Percentiles rank a stretch among this genome's conserved stretches.
Conservation (phyloP, 2,329 filamentous ascomycete genomes). For the Neopestalotiopsis sp. region DNA sequence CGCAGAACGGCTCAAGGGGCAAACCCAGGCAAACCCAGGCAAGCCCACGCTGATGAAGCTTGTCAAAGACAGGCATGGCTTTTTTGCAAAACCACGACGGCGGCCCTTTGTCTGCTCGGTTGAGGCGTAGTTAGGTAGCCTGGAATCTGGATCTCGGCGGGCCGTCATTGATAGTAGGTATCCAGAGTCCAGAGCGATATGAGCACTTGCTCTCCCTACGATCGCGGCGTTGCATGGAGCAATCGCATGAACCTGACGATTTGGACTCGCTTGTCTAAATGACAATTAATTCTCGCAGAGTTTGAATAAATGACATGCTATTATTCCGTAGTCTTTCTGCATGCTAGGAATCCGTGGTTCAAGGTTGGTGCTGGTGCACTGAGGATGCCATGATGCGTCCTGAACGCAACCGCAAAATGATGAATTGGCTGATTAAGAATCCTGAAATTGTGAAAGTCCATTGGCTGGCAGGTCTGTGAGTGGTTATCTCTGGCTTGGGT, state of each 20-base stretch:
- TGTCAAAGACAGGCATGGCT: constrained; percentile 7
- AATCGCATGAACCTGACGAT: background rate
- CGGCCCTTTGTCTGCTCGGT: constrained; percentile 8
- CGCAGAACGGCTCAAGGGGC: constrained; percentile 9
- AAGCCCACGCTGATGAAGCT: constrained; percentile 5
- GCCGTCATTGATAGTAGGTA: background rate
- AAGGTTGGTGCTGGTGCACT: background rate
- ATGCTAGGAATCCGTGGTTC: background rate
- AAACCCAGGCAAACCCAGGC: background rate
- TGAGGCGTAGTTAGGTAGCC: constrained; percentile 3
- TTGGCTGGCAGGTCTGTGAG: background rate
- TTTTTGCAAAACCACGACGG: background rate
- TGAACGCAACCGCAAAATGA: background rate
- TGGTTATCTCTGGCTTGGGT: background rate
- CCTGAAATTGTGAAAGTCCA: background rate
- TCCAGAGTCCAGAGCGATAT: background rate
- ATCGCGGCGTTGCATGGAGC: background rate
- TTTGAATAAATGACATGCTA: background rate
- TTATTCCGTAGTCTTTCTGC: background rate
- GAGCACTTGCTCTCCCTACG: background rate
- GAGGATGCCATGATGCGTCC: background rate
- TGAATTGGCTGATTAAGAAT: background rate
- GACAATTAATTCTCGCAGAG: background rate
- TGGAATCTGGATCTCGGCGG: constrained; percentile 1
- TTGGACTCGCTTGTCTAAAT: constrained; percentile 4